Base-by-base conservation (phyloP, 805 yeast species). In the Schizosaccharomyces osmophilus region DNA sequence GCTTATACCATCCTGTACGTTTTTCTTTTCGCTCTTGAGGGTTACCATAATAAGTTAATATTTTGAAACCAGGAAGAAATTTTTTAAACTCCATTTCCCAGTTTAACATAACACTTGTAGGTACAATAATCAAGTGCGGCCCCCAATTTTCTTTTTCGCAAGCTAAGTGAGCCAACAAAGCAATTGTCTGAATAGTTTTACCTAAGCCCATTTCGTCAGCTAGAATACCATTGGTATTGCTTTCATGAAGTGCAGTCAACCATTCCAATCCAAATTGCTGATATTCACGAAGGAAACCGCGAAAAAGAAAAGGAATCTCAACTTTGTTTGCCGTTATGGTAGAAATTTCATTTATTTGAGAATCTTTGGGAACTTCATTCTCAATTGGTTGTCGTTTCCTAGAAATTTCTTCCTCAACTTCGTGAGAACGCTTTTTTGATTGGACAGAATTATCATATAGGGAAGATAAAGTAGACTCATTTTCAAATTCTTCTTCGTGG, bases 41-140 rank as follows among this genome's bases (percentile, higher is more conserved):
- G 17, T 94, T 83, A 0, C 99, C 99, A 68, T 90, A 93, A 71
- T 93, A 93, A 0, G 97, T 93, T 70, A 93, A 69, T 2, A 93
- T 93, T 71, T 94, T 90, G 71, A 93, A 85, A 0, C 98, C 99
- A 0, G 99, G 99, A 0, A 97, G 97, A 75, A 93, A 93, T 67
- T 95, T 81, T 68, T 94, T 93, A 73, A 93, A 89, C 69, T 93
- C 99, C 97, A 94, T 90, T 71, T 93, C 99, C 99, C 99, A 93
- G 69, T 93, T 93, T 61, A 93, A 79, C 82, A 93, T 82, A 6
- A 93, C 99, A 17, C 96, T 87, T 0, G 99, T 93, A 3, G 99
- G 99, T 4, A 93, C 99, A 63, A 93, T 83, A 72, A 93, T 89
- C 62, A 93, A 74, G 74, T 93, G 99, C 0, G 98, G 99, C 0